Conservation (phyloP, 164 flowering plant genomes). For the Magnolia sinica region DNA sequence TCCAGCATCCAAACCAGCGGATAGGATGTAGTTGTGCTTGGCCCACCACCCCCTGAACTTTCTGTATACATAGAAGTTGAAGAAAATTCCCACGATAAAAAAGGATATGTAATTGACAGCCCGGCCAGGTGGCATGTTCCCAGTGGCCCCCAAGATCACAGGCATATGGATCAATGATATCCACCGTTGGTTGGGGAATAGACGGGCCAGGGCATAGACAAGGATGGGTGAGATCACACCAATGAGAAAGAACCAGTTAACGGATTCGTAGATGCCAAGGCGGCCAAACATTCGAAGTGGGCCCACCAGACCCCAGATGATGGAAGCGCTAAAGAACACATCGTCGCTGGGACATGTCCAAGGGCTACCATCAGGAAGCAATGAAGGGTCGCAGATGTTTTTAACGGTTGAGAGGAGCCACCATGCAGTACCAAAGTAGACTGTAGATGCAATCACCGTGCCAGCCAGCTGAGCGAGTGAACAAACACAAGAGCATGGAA, state of each 20-base stretch:
- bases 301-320: slow-evolving; percentile 88
- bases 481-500: background rate
- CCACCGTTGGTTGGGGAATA: slow-evolving; percentile 54
- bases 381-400: slow-evolving; percentile 56
- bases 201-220: slow-evolving; percentile 34
- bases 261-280: slow-evolving; percentile 55
- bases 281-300: slow-evolving; percentile 73
- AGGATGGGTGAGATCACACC: slow-evolving; percentile 27
- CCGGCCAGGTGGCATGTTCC: slow-evolving; percentile 44
- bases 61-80: slow-evolving; percentile 44
- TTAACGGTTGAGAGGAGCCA: slow-evolving; percentile 42
- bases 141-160: slow-evolving; percentile 36
- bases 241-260: slow-evolving; percentile 92
- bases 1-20: slow-evolving; percentile 71
- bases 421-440: slow-evolving; percentile 47
- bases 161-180: slow-evolving; percentile 59
- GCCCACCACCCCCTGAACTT: slow-evolving; percentile 72
- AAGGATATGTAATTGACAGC: slow-evolving; percentile 48
- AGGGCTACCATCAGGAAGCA: slow-evolving; percentile 55
- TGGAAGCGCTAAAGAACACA: slow-evolving; percentile 90
- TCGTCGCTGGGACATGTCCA: slow-evolving; percentile 85
- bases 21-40: slow-evolving; percentile 51
- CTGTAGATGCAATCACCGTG: slow-evolving; percentile 17
- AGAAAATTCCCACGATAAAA: slow-evolving; percentile 47
- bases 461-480: slow-evolving; percentile 15